phyloP scores from a whole-genome alignment of 257 asterid species.

The Solanum megistacrolobum region DNA sequence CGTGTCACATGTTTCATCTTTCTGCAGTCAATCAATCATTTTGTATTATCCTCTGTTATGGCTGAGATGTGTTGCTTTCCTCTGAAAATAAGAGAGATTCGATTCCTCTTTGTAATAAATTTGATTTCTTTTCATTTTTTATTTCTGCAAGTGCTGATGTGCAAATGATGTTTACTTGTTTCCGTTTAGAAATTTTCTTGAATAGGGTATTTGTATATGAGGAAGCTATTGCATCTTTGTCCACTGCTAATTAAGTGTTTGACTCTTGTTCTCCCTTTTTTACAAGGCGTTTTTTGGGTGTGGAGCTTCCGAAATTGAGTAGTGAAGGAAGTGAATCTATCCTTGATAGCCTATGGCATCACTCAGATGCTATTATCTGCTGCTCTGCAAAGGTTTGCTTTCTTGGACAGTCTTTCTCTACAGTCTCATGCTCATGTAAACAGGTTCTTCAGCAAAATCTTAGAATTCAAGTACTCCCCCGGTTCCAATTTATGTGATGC shows the following conservation, averaged over 20 bases:
- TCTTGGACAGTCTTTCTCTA: neutral
- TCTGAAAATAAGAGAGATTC: neutral
- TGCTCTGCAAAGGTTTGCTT: conserved; percentile 62
- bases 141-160: neutral
- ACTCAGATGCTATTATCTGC: conserved; percentile 76
- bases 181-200: neutral
- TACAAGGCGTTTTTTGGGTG: conserved; percentile 54
- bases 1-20: neutral
- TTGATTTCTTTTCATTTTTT: neutral
- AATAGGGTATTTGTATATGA: neutral
- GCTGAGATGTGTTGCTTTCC: neutral
- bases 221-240: neutral
- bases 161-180: neutral
- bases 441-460: neutral
- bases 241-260: neutral
- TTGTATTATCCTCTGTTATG: neutral
- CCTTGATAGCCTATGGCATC: conserved; percentile 66
- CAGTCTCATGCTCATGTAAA: neutral
- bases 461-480: neutral
- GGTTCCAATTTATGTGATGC: neutral
- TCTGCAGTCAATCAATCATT: neutral
- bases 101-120: neutral
- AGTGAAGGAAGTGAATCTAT: conserved; percentile 58
- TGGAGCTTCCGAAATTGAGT: conserved; percentile 51
- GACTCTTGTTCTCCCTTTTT: neutral